Evolutionary conservation across 2,329 filamentous ascomycete species (phyloP).

Genomic region (Calonectria multiphialidica): DNA sequence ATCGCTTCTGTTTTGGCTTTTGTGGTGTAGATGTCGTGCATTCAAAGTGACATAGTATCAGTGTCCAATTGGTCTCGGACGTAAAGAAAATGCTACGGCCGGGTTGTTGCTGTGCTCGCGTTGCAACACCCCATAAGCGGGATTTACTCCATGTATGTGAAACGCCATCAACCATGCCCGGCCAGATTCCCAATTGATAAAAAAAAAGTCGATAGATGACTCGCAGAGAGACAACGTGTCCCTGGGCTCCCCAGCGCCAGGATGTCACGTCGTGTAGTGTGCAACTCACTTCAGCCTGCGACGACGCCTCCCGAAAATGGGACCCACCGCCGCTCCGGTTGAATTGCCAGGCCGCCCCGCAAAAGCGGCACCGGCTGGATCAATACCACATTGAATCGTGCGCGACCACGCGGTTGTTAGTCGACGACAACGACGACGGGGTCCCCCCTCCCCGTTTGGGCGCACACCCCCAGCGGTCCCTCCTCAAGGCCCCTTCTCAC

Average conservation of each 20-base stretch:
- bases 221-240: neutral
- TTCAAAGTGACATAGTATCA: neutral
- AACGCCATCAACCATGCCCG: neutral
- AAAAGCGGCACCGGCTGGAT: constrained; percentile 35
- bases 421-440: neutral
- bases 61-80: neutral
- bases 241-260: neutral
- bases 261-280: neutral
- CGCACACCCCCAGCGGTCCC: neutral
- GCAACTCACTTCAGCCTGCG: neutral
- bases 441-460: no score
- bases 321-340: constrained; percentile 37
- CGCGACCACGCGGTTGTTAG: constrained; percentile 18
- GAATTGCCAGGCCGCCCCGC: constrained; percentile 41
- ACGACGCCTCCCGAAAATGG: constrained; percentile 9
- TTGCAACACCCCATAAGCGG: neutral
- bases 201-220: no score
- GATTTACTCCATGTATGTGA: neutral
- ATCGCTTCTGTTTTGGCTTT: neutral
- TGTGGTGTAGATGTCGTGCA: neutral
- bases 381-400: constrained; percentile 28
- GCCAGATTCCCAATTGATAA: neutral
- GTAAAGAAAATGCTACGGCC: neutral
- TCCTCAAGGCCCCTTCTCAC: neutral
- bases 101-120: neutral